Conservation (phyloP, 2,329 filamentous ascomycete genomes). For the Trichoderma hamatum region DNA sequence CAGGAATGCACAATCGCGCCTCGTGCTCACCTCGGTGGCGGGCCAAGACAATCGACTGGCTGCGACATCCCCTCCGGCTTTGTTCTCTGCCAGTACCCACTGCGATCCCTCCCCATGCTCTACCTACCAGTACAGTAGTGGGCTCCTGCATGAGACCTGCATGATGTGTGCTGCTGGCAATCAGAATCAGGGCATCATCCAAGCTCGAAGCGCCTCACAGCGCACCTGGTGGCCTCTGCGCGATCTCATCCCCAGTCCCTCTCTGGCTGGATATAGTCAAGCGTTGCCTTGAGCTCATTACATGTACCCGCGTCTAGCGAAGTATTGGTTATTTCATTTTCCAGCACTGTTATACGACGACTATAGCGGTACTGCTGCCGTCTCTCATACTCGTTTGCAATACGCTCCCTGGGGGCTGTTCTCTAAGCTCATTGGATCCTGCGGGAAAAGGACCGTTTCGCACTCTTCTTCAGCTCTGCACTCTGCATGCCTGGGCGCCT, state of each 20-base stretch:
- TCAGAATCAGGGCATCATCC: slow-evolving; percentile 6
- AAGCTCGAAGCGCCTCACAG: slow-evolving; percentile 16
- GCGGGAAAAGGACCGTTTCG: neutral
- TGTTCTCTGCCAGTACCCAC: neutral
- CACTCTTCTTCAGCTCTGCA: neutral
- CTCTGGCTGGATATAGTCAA: neutral
- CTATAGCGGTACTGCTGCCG: neutral
- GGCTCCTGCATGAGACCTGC: neutral
- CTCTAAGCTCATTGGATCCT: neutral
- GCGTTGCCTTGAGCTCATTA: neutral
- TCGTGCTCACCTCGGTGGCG: neutral
- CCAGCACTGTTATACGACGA: neutral
- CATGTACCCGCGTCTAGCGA: neutral
- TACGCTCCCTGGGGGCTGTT: neutral
- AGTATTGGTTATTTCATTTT: neutral
- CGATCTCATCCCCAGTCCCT: slow-evolving; percentile 10
- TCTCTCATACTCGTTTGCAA: neutral
- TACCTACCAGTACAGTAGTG: no score
- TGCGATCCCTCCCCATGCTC: neutral
- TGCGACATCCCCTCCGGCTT: neutral
- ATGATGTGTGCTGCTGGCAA: neutral
- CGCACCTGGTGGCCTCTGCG: slow-evolving; percentile 19
- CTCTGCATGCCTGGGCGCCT: neutral
- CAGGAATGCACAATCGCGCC: neutral
- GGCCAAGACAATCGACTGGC: slow-evolving; percentile 11